A percentile compares a stretch with the other conserved stretches of the same genome.
Conservation (phyloP, 805 yeast genomes). For the Saturnispora silvae region DNA sequence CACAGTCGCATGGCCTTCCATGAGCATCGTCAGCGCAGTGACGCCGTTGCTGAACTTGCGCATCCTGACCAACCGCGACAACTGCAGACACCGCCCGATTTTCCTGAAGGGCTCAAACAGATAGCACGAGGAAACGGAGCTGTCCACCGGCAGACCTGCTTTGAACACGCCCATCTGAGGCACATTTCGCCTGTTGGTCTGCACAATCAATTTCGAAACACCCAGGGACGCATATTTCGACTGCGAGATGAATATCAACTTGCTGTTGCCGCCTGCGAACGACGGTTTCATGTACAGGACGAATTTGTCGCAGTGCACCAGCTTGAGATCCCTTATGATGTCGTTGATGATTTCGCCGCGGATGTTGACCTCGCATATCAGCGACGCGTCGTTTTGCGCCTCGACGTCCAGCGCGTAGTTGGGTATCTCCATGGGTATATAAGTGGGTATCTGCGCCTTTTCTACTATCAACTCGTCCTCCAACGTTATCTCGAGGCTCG, state of each 20-base stretch:
- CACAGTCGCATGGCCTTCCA: constrained; percentile 18
- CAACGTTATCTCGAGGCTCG: no score
- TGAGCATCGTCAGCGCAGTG: constrained; percentile 21
- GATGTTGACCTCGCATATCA: no score
- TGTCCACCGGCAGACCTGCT: constrained; percentile 6
- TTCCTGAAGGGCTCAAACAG: constrained; percentile 39
- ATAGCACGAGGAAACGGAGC: constrained; percentile 35
- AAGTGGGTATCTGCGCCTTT: no score
- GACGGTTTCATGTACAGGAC: constrained; percentile 30
- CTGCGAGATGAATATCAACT: constrained; percentile 47
- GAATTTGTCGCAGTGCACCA: constrained; percentile 41
- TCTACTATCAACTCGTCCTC: no score
- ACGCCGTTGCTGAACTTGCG: constrained; percentile 43
- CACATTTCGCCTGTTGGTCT: constrained; percentile 49
- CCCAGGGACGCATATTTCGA: constrained; percentile 57
- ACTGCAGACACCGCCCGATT: constrained; percentile 36
- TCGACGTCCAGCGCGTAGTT: no score
- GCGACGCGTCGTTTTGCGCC: no score
- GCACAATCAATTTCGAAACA: constrained; percentile 52
- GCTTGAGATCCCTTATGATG: no score
- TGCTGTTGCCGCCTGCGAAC: constrained; percentile 20
- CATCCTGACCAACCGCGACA: constrained; percentile 44
- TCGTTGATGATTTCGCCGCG: no score
- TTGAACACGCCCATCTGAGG: constrained; percentile 43
- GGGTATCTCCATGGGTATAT: no score